phyloP scores from a whole-genome alignment of 164 flowering plant species.

The Brasenia schreberi region DNA sequence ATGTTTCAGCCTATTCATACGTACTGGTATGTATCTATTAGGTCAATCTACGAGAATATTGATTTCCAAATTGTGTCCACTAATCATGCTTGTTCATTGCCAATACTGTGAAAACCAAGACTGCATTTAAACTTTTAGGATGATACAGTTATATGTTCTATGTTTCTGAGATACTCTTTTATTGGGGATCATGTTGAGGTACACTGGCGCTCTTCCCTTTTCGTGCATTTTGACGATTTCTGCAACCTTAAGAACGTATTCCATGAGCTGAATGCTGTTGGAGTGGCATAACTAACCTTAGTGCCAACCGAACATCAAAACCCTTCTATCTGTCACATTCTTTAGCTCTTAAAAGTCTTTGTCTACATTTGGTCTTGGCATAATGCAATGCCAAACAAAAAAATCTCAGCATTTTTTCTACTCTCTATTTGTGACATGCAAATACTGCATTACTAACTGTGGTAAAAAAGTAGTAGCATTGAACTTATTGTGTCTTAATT shows the following conservation, averaged over 20 bases:
- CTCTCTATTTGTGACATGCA: no score
- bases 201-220: neutral
- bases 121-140: no score
- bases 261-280: neutral
- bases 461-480: no score
- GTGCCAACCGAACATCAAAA: neutral
- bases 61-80: neutral
- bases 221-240: neutral
- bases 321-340: neutral
- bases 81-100: neutral
- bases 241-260: neutral
- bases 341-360: neutral
- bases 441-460: no score
- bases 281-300: neutral
- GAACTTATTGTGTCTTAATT: neutral
- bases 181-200: neutral
- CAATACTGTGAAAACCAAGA: no score
- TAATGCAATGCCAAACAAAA: no score
- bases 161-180: neutral
- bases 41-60: neutral
- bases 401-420: no score
- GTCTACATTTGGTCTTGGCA: neutral
- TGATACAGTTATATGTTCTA: no score
- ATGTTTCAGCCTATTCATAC: constrained; percentile 65
- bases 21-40: constrained; percentile 31